Evolutionary conservation across 805 yeast species (phyloP).

Genomic region (Saccharomycopsis amapae): DNA sequence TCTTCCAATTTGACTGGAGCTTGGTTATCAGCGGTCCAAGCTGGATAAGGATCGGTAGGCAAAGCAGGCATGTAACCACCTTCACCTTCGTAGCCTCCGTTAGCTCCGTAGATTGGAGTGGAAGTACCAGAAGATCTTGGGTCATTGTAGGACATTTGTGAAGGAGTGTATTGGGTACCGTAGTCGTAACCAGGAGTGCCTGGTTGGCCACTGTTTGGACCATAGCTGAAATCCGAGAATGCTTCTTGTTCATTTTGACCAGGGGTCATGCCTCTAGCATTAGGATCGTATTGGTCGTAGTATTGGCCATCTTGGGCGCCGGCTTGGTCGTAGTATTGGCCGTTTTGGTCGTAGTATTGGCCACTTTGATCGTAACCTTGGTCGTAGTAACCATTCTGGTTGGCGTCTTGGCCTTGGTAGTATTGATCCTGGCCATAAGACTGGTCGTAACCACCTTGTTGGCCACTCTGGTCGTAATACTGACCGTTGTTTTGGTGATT

Average conservation of each 20-base stretch:
- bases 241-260: slow-evolving; percentile 48
- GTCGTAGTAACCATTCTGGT: slow-evolving; percentile 30
- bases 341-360: slow-evolving; percentile 31
- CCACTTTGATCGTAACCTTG: slow-evolving; percentile 37
- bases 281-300: slow-evolving; percentile 37
- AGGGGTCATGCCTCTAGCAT: slow-evolving; percentile 40
- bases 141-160: slow-evolving; percentile 81
- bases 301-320: slow-evolving; percentile 34
- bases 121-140: slow-evolving; percentile 89
- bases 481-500: slow-evolving; percentile 10
- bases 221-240: slow-evolving; percentile 61
- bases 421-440: slow-evolving; percentile 19
- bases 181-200: slow-evolving; percentile 60
- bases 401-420: slow-evolving; percentile 21
- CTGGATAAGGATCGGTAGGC: slow-evolving; percentile 94
- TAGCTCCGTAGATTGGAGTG: slow-evolving; percentile 83
- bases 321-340: slow-evolving; percentile 31
- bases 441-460: slow-evolving; percentile 12
- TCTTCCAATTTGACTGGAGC: slow-evolving; percentile 81
- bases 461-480: slow-evolving; percentile 1
- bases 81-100: slow-evolving; percentile 28
- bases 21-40: slow-evolving; percentile 96
- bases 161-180: slow-evolving; percentile 71
- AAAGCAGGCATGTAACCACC: slow-evolving; percentile 55
- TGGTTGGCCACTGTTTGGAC: slow-evolving; percentile 41